Evolutionary conservation across 1,139 yeast species (phyloP).

Genomic region (Ogataea hybrid): DNA sequence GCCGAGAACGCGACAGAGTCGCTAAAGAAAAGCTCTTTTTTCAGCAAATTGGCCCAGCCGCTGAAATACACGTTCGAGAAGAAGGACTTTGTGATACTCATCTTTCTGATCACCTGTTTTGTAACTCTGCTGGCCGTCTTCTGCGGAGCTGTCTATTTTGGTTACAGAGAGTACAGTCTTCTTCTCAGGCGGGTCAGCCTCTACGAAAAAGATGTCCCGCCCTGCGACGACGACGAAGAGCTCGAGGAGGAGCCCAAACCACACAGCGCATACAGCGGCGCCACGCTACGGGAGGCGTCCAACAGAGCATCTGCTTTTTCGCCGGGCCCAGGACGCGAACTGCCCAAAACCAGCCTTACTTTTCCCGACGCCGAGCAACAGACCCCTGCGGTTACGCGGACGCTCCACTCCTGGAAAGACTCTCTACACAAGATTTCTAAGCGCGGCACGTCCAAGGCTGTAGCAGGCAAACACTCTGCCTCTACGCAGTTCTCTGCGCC

Average conservation of each 20-base stretch:
- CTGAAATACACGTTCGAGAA: no score
- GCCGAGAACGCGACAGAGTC: no score
- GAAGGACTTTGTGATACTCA: no score
- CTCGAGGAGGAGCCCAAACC: neutral
- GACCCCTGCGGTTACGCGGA: neutral
- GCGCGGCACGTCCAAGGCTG: neutral
- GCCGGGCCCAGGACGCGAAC: neutral
- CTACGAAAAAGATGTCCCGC: conserved; percentile 9
- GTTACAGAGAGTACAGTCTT: no score
- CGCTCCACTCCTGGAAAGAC: conserved; percentile 6
- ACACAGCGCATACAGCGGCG: neutral
- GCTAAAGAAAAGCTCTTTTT: no score
- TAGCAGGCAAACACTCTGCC: neutral
- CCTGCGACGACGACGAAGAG: conserved; percentile 3
- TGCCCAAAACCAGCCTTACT: neutral
- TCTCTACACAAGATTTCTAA: conserved; percentile 9
- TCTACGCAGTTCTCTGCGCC: neutral
- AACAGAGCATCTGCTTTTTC: neutral
- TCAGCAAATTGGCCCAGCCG: no score
- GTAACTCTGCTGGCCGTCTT: no score
- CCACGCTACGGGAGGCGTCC: neutral
- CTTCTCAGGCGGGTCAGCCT: conserved; percentile 11
- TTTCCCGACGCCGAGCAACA: neutral
- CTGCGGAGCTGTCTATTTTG: no score
- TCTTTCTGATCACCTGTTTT: no score